These are phyloP conservation scores for Alternaria novae-zelandiae DNA, from an alignment of 2,329 filamentous ascomycete species.

Conservation along the genomic window DNA sequence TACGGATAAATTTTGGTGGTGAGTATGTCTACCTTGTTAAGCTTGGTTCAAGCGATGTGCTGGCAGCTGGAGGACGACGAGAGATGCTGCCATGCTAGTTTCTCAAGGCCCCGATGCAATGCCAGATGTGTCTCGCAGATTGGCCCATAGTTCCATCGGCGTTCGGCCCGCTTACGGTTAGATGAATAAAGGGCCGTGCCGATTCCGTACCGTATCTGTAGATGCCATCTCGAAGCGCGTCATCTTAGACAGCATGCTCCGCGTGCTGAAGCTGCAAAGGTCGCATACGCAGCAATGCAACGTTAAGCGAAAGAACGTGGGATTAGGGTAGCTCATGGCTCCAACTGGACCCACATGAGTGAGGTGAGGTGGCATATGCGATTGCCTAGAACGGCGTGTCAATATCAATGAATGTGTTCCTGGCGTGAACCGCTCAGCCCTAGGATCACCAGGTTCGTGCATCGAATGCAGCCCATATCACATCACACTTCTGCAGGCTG, in stretches of 20 bases:
- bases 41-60: slow-evolving; percentile 39
- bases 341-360: slow-evolving; percentile 21
- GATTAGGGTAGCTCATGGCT: slow-evolving; percentile 9
- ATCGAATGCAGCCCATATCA: slow-evolving; percentile 34
- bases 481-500: slow-evolving; percentile 29
- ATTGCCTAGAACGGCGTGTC: slow-evolving; percentile 18
- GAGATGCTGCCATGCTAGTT: slow-evolving; percentile 33
- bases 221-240: slow-evolving; percentile 25
- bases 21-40: slow-evolving; percentile 28
- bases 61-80: slow-evolving; percentile 37
- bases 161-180: slow-evolving; percentile 31
- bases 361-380: slow-evolving; percentile 8
- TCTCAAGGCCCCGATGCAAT: slow-evolving; percentile 29
- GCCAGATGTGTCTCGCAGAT: slow-evolving; percentile 39
- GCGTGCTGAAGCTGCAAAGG: slow-evolving; percentile 22
- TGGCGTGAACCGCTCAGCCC: slow-evolving; percentile 37
- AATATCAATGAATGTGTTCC: slow-evolving; percentile 25
- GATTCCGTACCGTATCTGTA: slow-evolving; percentile 33
- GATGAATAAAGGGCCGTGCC: slow-evolving; percentile 38
- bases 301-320: slow-evolving; percentile 14
- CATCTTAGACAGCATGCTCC: slow-evolving; percentile 31
- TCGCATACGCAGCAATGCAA: slow-evolving; percentile 22
- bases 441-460: slow-evolving; percentile 32
- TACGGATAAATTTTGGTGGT: slow-evolving; percentile 20
- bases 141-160: slow-evolving; percentile 28